These are phyloP conservation scores for Apiospora phragmitis DNA, from an alignment of 2,329 filamentous ascomycete genomes.

Conservation along the genomic window DNA sequence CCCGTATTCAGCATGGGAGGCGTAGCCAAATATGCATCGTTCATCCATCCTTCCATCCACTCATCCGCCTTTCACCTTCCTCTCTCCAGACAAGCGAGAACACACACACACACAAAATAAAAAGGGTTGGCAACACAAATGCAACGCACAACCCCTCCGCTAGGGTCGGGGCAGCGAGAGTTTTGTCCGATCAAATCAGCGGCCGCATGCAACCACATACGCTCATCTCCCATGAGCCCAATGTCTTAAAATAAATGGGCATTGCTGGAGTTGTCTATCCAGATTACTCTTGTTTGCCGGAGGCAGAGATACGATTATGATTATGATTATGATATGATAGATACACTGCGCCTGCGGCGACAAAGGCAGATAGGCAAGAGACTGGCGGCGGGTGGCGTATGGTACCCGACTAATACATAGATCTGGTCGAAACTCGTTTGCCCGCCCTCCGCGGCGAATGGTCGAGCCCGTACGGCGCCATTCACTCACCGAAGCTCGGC, in stretches of 20 bases:
- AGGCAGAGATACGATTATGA: not conserved
- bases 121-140: not conserved
- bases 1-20: not conserved
- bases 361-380: not conserved
- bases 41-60: not conserved
- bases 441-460: not conserved
- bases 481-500: not conserved
- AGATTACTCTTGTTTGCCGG: not conserved
- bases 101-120: not conserved
- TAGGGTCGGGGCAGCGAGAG: not conserved
- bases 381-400: conserved; percentile 1
- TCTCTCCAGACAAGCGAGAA: not conserved
- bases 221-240: conserved; percentile 3
- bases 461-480: not conserved
- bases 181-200: conserved; percentile 8
- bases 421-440: not conserved
- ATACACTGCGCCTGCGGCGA: not conserved
- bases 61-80: not conserved
- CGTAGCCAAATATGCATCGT: not conserved
- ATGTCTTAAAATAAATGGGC: conserved; percentile 4
- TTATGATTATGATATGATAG: not conserved
- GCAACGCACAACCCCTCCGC: conserved; percentile 4
- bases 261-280: not conserved
- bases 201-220: not conserved
- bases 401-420: not conserved